Conservation (phyloP, 164 flowering plant genomes). For the Stephania cephalantha region DNA sequence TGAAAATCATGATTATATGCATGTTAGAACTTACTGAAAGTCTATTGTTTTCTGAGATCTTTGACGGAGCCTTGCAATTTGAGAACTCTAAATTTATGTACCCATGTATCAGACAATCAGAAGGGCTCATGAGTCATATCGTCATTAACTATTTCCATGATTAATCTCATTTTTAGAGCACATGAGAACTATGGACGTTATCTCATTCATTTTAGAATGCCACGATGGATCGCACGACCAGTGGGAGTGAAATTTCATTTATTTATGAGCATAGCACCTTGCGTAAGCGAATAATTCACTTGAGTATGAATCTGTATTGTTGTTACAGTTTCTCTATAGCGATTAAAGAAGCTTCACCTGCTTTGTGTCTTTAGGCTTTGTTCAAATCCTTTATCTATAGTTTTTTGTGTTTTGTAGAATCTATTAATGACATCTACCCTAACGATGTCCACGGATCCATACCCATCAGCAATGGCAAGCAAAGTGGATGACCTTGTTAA, state of each 20-base stretch:
- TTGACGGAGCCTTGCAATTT: too few species aligned
- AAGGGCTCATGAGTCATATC: not conserved
- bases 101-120: too few species aligned
- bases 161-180: not conserved
- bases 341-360: too few species aligned
- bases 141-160: not conserved
- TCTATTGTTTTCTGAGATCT: not conserved
- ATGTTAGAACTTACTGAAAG: not conserved
- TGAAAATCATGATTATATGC: not conserved
- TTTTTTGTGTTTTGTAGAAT: constrained; percentile 40
- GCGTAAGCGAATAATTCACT: not conserved
- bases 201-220: not conserved
- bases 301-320: too few species aligned
- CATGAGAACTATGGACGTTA: not conserved
- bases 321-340: too few species aligned
- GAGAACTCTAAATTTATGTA: too few species aligned
- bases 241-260: not conserved
- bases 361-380: too few species aligned
- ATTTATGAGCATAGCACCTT: not conserved
- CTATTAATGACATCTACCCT: constrained; percentile 68
- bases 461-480: constrained; percentile 27
- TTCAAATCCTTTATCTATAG: not conserved
- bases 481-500: constrained; percentile 21
- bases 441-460: constrained; percentile 42
- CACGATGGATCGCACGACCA: not conserved